Evolutionary conservation across 306 rosid genomes (phyloP).

Genomic region (Citrullus mucosospermus): DNA sequence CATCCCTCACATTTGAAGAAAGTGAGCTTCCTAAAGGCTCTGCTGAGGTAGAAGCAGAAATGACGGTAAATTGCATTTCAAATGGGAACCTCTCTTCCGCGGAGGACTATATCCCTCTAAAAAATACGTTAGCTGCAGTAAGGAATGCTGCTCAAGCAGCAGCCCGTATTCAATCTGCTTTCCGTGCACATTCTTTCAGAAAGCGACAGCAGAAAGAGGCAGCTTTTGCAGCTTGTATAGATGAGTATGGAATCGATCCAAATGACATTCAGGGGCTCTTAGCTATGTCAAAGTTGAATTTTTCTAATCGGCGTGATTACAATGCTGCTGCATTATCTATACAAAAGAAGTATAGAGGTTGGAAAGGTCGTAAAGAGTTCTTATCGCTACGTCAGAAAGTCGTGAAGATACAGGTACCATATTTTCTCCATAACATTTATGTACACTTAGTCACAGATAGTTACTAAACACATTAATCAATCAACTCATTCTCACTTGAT

Average conservation of each 20-base stretch:
- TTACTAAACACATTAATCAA: not conserved
- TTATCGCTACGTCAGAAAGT: constrained; percentile 68
- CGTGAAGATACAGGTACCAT: constrained; percentile 78
- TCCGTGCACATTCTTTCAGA: constrained; percentile 77
- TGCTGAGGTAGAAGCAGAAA: constrained; percentile 65
- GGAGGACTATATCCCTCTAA: constrained; percentile 51
- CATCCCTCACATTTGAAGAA: constrained; percentile 75
- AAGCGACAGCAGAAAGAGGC: constrained; percentile 35
- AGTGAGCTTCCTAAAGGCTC: constrained; percentile 48
- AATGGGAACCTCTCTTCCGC: constrained; percentile 23
- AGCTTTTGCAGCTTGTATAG: constrained; percentile 15
- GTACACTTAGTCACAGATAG: not conserved
- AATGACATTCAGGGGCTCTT: constrained; percentile 46
- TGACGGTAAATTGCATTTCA: constrained; percentile 39
- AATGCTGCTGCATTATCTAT: constrained; percentile 81
- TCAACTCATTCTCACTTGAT: not conserved
- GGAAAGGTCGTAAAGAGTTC: constrained; percentile 75
- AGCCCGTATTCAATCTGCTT: constrained; percentile 84
- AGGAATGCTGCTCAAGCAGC: constrained; percentile 90
- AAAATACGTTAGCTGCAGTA: constrained; percentile 58
- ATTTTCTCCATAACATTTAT: not conserved
- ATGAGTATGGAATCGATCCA: constrained; percentile 31
- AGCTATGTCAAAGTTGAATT: constrained; percentile 47
- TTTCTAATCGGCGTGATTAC: constrained; percentile 41
- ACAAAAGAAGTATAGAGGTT: constrained; percentile 88